Evolutionary conservation across 257 asterid genomes (phyloP).

Genomic region (Jacaranda copaia): DNA sequence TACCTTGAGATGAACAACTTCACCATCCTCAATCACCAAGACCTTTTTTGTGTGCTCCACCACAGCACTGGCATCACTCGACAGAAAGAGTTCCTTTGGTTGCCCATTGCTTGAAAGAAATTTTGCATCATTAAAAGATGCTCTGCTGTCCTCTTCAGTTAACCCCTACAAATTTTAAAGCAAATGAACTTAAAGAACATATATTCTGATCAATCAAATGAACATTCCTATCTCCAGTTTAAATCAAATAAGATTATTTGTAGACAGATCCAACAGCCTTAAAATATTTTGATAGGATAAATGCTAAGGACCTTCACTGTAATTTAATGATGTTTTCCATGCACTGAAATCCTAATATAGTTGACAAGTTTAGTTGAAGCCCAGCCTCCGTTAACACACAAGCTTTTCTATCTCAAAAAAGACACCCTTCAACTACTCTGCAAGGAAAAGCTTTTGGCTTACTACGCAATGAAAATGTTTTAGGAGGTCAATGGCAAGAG

Average conservation of each 20-base stretch:
- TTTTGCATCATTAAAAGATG: constrained; percentile 65
- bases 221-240: not conserved
- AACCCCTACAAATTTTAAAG: constrained; percentile 60
- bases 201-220: not conserved
- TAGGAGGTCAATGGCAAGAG: not conserved
- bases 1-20: constrained; percentile 92
- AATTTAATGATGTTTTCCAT: no score
- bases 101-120: constrained; percentile 70
- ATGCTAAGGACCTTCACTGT: no score
- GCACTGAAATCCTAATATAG: not conserved
- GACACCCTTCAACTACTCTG: not conserved
- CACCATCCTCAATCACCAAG: constrained; percentile 86
- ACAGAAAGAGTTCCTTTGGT: constrained; percentile 81
- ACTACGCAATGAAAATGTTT: not conserved
- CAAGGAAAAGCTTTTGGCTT: not conserved
- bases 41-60: constrained; percentile 95
- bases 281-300: not conserved
- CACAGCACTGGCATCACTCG: constrained; percentile 93
- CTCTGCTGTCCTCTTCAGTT: constrained; percentile 54
- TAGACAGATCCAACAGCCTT: not conserved
- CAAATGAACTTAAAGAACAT: constrained; percentile 3
- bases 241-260: no score
- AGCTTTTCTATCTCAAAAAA: not conserved
- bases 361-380: not conserved
- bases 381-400: not conserved